Evolutionary conservation across 148 eudicot genomes (phyloP), one percentile per base, ranked within the genome.

Genomic region (Talinum fruticosum): DNA sequence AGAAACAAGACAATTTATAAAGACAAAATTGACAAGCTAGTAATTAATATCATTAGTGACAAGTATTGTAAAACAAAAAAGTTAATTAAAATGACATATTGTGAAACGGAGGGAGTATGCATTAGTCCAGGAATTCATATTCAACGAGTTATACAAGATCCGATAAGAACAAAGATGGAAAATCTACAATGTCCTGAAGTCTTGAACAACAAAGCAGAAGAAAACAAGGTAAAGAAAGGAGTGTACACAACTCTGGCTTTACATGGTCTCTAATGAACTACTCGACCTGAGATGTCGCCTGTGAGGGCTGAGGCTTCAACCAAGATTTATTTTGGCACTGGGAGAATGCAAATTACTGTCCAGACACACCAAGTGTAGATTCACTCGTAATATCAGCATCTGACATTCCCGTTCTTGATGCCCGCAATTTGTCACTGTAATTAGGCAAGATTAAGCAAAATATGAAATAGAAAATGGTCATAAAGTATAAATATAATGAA

Each of bases 241-340:
- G 47, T 36, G 71, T 70, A 59, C 67, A 59, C 45, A 12, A 54
- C n/a, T n/a, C 76, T 62, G 87, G 87, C 73, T 87, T 85, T 28
- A 89, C 92, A 72, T 79, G 82, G 72, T 87, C 88, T 77, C 91
- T 86, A 77, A 94, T 86, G 75, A 94, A 94, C 81, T 85, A 88
- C 82, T 90, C 97, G 78, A 94, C 79, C 78, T 90, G 86, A 81
- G 90, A 84, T 82, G 10, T 94, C 95, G 32, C 97, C 88, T 0
- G 90, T 90, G 66, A 86, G 82, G 74, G 87, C 98, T 15, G 97
- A 92, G 62, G 95, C 87, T 80, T 94, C 97, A 37, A 88, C 97
- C 69, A 94, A 85, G 34, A 88, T 77, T 85, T 88, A 85, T 94
- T 94, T 44, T 76, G 90, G 87, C 98, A 94, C 74, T 90, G 97